Conservation (phyloP, 176 grass and related monocot species). For the Bromus sterilis region DNA sequence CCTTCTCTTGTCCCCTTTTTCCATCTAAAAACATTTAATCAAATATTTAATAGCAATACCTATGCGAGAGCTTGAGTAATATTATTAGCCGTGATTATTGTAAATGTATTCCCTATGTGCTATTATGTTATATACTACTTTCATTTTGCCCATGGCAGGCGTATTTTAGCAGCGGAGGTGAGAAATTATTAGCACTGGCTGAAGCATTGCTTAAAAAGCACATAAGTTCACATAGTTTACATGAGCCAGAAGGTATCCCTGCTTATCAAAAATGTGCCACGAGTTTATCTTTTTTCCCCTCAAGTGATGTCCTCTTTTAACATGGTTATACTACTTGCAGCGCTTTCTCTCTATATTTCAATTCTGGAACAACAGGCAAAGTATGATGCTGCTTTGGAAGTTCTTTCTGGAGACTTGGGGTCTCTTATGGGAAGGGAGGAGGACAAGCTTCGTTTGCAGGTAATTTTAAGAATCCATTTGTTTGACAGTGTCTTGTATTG, state of each 20-base stretch:
- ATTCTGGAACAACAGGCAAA: slow-evolving; percentile 94
- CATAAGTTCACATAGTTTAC: slow-evolving; percentile 77
- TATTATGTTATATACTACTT: slow-evolving; percentile 14
- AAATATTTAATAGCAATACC: neutral
- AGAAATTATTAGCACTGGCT: slow-evolving; percentile 69
- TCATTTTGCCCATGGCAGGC: slow-evolving; percentile 35
- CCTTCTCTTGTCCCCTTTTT: neutral
- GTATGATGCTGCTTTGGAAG: slow-evolving; percentile 77
- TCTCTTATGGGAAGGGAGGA: slow-evolving; percentile 88
- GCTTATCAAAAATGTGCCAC: slow-evolving; percentile 2
- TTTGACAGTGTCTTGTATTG: neutral
- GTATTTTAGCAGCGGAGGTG: slow-evolving; percentile 53
- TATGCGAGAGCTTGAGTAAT: neutral
- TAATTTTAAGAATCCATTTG: slow-evolving; percentile 40
- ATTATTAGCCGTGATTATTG: neutral
- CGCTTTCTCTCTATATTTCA: slow-evolving; percentile 76
- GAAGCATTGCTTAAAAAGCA: slow-evolving; percentile 91
- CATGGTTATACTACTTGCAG: slow-evolving; percentile 37
- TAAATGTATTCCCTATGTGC: neutral
- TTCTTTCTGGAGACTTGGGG: slow-evolving; percentile 87
- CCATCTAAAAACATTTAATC: neutral
- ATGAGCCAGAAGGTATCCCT: slow-evolving; percentile 81
- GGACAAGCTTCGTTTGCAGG: slow-evolving; percentile 85
- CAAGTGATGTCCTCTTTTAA: slow-evolving; percentile 21
- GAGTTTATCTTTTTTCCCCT: neutral